Conservation (phyloP, 371 early-diverging fungal genomes). For the Gilbertella persicaria region DNA sequence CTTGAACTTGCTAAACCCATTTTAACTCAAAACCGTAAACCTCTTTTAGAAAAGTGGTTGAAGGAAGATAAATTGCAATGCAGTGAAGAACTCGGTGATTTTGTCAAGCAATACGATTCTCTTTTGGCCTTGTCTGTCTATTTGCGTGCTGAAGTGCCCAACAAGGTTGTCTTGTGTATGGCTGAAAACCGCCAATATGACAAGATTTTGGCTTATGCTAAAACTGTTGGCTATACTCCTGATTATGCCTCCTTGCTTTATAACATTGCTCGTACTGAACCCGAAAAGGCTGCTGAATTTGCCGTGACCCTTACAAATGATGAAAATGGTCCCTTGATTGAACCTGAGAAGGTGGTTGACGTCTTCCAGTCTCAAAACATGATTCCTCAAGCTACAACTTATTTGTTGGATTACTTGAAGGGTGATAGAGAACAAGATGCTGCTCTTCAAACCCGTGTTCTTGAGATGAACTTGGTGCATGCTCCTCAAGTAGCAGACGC, state of each 20-base stretch:
- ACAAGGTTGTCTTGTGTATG: constrained; percentile 94
- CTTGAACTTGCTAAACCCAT: constrained; percentile 94
- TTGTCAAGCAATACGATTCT: constrained; percentile 90
- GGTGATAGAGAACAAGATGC: constrained; percentile 89
- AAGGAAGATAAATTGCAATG: constrained; percentile 98
- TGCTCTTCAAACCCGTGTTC: constrained; percentile 89
- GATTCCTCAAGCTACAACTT: constrained; percentile 96
- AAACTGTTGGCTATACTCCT: constrained; percentile 91
- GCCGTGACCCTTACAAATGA: constrained; percentile 86
- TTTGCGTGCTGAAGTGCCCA: constrained; percentile 89
- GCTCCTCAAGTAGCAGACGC: constrained; percentile 99
- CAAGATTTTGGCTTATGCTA: constrained; percentile 94
- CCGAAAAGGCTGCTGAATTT: constrained; percentile 93
- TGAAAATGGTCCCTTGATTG: constrained; percentile 81
- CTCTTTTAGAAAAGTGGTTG: constrained; percentile 96
- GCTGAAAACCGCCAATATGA: constrained; percentile 95
- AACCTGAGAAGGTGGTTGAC: constrained; percentile 88
- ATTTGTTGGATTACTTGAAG: constrained; percentile 94
- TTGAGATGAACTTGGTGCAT: constrained; percentile 97
- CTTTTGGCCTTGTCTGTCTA: constrained; percentile 95
- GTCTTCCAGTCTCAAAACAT: constrained; percentile 91
- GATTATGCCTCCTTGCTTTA: constrained; percentile 90
- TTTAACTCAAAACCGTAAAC: constrained; percentile 88
- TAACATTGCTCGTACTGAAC: constrained; percentile 87
- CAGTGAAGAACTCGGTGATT: constrained; percentile 97